These are phyloP conservation scores for Aspergillus taichungensis DNA, from an alignment of 495 filamentous ascomycete genomes.

Conservation along the genomic window DNA sequence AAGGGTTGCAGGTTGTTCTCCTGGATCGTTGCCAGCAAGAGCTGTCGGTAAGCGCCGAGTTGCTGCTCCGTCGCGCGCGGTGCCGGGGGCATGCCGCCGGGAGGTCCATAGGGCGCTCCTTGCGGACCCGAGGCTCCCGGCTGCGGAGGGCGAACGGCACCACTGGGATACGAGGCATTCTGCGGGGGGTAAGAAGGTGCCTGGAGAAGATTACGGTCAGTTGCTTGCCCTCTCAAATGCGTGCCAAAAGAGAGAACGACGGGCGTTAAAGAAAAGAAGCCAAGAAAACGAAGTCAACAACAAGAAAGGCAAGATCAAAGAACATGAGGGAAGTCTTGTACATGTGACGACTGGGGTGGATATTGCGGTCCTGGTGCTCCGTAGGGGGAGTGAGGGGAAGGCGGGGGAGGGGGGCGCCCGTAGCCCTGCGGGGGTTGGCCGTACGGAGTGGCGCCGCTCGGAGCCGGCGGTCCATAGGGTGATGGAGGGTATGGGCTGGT, in stretches of 20 bases:
- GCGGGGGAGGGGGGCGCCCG: slow-evolving; percentile 20
- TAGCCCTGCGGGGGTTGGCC: slow-evolving; percentile 25
- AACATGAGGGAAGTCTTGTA: slow-evolving; percentile 8
- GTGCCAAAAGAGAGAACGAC: not conserved
- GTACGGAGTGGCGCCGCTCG: slow-evolving; percentile 2
- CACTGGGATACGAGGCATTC: slow-evolving; percentile 25
- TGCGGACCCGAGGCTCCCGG: slow-evolving; percentile 20
- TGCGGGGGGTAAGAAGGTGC: slow-evolving; percentile 22
- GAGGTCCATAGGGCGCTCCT: slow-evolving; percentile 15
- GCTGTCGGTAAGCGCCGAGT: slow-evolving; percentile 42
- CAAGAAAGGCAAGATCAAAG: not conserved
- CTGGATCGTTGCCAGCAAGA: slow-evolving; percentile 44
- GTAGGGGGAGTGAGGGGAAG: slow-evolving; percentile 28
- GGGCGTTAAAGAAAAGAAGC: not conserved
- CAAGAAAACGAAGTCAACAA: slow-evolving; percentile 7
- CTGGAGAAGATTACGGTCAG: slow-evolving; percentile 16
- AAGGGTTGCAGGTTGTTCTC: slow-evolving; percentile 50
- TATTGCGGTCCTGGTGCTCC: slow-evolving; percentile 26
- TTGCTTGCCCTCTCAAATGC: not conserved
- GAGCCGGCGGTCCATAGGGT: slow-evolving; percentile 11
- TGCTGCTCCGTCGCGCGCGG: slow-evolving; percentile 38
- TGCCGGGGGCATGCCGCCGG: slow-evolving; percentile 19
- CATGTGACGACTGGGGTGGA: slow-evolving; percentile 21
- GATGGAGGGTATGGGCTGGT: not conserved
- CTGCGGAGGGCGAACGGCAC: slow-evolving; percentile 19